phyloP scores from a whole-genome alignment of 495 filamentous ascomycete species.

The Penicillium canescens region DNA sequence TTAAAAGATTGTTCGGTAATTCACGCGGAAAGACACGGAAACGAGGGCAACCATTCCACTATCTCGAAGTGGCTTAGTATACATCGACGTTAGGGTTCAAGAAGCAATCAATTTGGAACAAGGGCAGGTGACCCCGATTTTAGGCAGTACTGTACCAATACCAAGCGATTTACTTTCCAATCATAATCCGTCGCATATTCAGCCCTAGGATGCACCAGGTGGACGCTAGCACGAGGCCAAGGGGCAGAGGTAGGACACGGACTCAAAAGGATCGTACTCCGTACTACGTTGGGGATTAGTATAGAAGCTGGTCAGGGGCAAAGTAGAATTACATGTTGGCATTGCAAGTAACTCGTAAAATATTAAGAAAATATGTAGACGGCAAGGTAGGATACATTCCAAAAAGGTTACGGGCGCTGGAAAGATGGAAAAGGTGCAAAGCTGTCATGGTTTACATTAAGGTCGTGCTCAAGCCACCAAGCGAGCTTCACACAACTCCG shows the following conservation, averaged over 20 bases:
- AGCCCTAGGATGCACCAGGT: conserved; percentile 1
- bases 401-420: conserved; percentile 31
- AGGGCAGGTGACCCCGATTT: too few species aligned
- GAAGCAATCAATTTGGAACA: too few species aligned
- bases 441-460: conserved; percentile 51
- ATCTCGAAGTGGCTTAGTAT: too few species aligned
- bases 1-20: too few species aligned
- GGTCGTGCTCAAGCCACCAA: conserved; percentile 47
- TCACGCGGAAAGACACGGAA: too few species aligned
- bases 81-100: too few species aligned
- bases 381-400: conserved; percentile 21
- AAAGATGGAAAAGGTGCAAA: conserved; percentile 31
- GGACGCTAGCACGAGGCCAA: neutral
- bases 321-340: too few species aligned
- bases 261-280: too few species aligned
- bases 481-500: conserved; percentile 43
- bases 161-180: neutral
- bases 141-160: too few species aligned
- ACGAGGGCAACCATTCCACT: too few species aligned
- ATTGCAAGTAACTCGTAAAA: neutral
- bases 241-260: neutral
- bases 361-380: neutral
- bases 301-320: too few species aligned
- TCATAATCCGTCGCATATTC: neutral
- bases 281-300: too few species aligned